Evolutionary conservation across 306 rosid species (phyloP).

Genomic region (Quercus mongolica): DNA sequence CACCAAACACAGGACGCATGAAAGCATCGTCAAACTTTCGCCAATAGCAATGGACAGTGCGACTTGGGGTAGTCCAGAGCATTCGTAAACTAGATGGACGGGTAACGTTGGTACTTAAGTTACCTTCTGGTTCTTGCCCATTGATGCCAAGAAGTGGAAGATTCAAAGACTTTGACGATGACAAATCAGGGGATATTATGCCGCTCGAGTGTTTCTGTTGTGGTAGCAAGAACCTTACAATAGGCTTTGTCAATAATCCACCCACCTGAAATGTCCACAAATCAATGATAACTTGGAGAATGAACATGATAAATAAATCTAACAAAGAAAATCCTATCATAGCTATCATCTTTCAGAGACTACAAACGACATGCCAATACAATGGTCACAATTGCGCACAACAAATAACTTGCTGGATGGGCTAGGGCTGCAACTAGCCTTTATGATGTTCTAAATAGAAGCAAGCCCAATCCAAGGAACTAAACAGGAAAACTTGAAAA

Average conservation of each 20-base stretch:
- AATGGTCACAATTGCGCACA: background rate
- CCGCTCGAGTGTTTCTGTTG: conserved; percentile 8
- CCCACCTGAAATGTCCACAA: conserved; percentile 41
- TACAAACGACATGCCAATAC: background rate
- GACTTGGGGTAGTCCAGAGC: conserved; percentile 19
- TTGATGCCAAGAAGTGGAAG: conserved; percentile 21
- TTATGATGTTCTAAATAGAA: background rate
- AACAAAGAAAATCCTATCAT: background rate
- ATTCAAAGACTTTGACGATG: conserved; percentile 14
- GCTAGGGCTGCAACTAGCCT: background rate
- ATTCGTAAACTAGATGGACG: conserved; percentile 16
- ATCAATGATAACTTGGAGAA: background rate
- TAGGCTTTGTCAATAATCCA: conserved; percentile 62
- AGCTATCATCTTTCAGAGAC: background rate
- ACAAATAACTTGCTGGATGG: background rate
- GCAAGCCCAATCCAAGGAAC: background rate
- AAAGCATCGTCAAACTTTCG: conserved; percentile 37
- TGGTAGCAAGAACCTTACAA: conserved; percentile 41
- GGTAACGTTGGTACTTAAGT: conserved; percentile 1
- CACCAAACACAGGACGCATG: conserved; percentile 70
- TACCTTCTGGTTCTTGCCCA: conserved; percentile 25
- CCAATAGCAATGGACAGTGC: conserved; percentile 41
- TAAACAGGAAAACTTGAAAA: background rate
- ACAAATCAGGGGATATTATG: background rate
- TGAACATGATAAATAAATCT: background rate